Percentiles rank a stretch among this genome's conserved stretches.
phyloP scores from a whole-genome alignment of 2,329 filamentous ascomycete species.

The Bipolaris bicolor region DNA sequence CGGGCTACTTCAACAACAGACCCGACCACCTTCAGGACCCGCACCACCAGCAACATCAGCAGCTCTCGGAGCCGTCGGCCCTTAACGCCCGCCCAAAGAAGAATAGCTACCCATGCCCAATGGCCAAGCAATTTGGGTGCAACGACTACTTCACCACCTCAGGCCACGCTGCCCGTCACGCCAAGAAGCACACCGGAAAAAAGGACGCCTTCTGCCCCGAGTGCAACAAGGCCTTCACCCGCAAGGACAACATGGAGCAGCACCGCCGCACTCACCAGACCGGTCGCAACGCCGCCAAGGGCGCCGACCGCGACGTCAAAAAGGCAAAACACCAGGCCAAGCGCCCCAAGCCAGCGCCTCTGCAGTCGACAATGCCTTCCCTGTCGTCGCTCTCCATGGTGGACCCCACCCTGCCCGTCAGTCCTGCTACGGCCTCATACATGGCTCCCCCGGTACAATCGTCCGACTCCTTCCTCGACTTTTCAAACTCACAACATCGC shows the following conservation, averaged over 20 bases:
- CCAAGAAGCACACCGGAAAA: conserved; percentile 82
- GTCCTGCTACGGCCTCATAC: conserved; percentile 35
- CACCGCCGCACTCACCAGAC: conserved; percentile 76
- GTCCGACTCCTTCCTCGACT: conserved; percentile 31
- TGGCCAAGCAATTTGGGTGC: conserved; percentile 73
- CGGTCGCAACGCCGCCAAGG: conserved; percentile 51
- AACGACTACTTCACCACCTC: conserved; percentile 84
- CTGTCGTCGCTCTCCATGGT: conserved; percentile 33
- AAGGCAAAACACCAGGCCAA: conserved; percentile 45
- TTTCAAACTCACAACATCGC: conserved; percentile 19
- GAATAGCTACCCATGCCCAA: conserved; percentile 76
- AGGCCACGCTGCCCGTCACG: conserved; percentile 82
- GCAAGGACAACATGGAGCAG: conserved; percentile 88
- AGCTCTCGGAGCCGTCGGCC: conserved; percentile 32
- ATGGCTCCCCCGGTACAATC: conserved; percentile 40
- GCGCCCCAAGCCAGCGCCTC: conserved; percentile 42
- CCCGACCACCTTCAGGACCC: conserved; percentile 18
- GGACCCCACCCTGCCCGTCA: conserved; percentile 39
- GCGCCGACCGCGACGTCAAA: conserved; percentile 44
- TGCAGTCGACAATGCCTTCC: conserved; percentile 34
- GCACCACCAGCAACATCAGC: neutral
- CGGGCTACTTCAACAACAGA: conserved; percentile 26
- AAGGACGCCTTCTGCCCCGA: conserved; percentile 74
- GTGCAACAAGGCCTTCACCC: conserved; percentile 80
- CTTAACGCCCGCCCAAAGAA: conserved; percentile 57